Evolutionary conservation across 352 stramenopile genomes (phyloP).

Genomic region (Globisporangium carolinianum): DNA sequence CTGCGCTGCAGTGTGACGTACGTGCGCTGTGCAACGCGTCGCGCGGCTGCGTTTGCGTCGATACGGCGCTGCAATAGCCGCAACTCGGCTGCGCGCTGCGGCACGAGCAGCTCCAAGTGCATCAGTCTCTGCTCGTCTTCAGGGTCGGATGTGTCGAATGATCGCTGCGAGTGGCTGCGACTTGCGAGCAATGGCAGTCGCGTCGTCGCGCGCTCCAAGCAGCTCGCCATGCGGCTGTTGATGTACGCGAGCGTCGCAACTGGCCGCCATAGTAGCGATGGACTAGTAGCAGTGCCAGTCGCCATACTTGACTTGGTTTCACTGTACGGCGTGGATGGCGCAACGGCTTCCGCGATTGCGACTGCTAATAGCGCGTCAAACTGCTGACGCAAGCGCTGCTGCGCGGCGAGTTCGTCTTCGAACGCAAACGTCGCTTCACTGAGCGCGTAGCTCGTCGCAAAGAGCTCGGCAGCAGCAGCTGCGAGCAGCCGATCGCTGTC

Average conservation of each 20-base stretch:
- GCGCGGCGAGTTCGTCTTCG: constrained; percentile 45
- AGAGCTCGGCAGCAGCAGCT: constrained; percentile 38
- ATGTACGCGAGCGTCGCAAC: constrained; percentile 41
- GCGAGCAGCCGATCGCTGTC: constrained; percentile 50
- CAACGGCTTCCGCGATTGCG: constrained; percentile 45
- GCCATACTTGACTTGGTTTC: neutral
- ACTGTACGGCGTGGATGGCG: constrained; percentile 9
- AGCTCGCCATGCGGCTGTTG: constrained; percentile 49
- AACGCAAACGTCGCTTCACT: constrained; percentile 59
- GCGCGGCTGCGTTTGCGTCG: constrained; percentile 30
- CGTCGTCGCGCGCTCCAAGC: constrained; percentile 40
- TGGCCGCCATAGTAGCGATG: constrained; percentile 20
- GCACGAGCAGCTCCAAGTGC: constrained; percentile 64
- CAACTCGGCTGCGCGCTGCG: constrained; percentile 38
- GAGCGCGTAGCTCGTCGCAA: constrained; percentile 47
- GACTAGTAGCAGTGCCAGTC: constrained; percentile 1
- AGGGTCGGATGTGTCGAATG: constrained; percentile 21
- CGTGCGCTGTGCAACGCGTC: constrained; percentile 27
- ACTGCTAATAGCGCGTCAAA: constrained; percentile 36
- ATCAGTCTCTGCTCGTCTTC: constrained; percentile 41
- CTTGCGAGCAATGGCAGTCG: constrained; percentile 16
- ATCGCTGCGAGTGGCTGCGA: constrained; percentile 12
- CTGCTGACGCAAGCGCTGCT: constrained; percentile 29
- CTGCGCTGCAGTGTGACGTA: constrained; percentile 32
- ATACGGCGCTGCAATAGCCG: constrained; percentile 41